Percentiles rank a stretch among this genome's conserved stretches.
Evolutionary conservation across 2,329 filamentous ascomycete species (phyloP).

Genomic region (Aspergillus glaucus): DNA sequence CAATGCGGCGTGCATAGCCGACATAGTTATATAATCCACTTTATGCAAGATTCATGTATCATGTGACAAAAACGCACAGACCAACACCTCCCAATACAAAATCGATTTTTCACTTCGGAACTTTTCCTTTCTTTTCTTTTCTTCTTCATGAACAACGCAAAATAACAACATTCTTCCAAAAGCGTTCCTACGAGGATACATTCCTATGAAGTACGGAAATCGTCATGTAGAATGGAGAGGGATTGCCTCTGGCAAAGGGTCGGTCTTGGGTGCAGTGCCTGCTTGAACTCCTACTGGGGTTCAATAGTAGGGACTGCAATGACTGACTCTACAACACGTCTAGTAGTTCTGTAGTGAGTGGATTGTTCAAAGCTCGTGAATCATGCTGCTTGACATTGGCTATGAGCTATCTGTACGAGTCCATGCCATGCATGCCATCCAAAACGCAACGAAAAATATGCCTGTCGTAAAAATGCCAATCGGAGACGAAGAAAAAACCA

Average conservation of each 20-base stretch:
- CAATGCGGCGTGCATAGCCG: background rate
- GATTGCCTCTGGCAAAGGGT: conserved; percentile 33
- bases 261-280: conserved; percentile 56
- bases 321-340: conserved; percentile 48
- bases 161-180: conserved; percentile 49
- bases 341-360: conserved; percentile 1
- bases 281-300: conserved; percentile 18
- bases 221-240: conserved; percentile 53
- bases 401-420: no score
- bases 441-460: no score
- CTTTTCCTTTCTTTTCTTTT: conserved; percentile 26
- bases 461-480: no score
- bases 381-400: no score
- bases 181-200: conserved; percentile 52
- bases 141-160: conserved; percentile 53
- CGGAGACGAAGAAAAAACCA: background rate
- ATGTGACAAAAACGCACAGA: background rate
- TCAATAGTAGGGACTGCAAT: conserved; percentile 53
- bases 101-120: conserved; percentile 8
- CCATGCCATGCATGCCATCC: no score
- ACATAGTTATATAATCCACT: background rate
- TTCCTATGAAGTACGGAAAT: conserved; percentile 54
- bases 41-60: background rate
- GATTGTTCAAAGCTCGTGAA: background rate
- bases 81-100: conserved; percentile 5